Base-by-base conservation (phyloP, 2,329 filamentous ascomycete genomes). In the Beauveria sp. region DNA sequence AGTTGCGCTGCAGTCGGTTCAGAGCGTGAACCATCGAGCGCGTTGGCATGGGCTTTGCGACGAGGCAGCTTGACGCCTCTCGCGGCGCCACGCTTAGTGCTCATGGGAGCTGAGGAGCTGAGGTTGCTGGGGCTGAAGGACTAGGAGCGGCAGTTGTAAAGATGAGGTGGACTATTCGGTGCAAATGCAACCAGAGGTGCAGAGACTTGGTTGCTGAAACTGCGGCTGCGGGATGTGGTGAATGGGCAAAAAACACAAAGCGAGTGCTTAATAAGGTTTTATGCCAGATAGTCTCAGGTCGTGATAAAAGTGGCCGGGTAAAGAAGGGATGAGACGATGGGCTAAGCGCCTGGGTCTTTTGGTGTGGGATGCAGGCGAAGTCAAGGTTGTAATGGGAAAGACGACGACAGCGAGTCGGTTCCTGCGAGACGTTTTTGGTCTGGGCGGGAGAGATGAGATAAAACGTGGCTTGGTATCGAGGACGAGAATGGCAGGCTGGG, bases 1-100 rank as follows among this genome's bases (percentile, higher is more conserved):
- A 76, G 67, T 51, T 77, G 71, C 2, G 72, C 72, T 16, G 69
- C 67, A 9, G 73, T 72, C 48, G 75, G 69, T 58, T 72, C 72
- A 1, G 71, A 65, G 10, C 74, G 66, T 40, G 75, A 59, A 43
- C 70, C 69, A 43, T 74, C 72, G 61, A 75, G 68, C 62, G 76
- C 74, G 59, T 75, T 70, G 56, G 71, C 67, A 62, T 72, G 71
- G 49, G 69, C 66, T 62, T 73, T 74, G 66, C 69, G 69, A 64
- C 69, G 71, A 31, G 73, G 63, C 31, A 73, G 69, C 54, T 70
- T 66, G 62, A 72, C 70, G 63, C 67, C 68, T 65, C 72, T 74
- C 51, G 66, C 64, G 38, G 67, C 64, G 53, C 66, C 69, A 62
- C 69, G 66, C 62, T 73, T 71, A 12, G 69, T 66, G 63, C 72